Base-by-base conservation (phyloP, 768 basidiomycete species). In the Termitomyces sp. region DNA sequence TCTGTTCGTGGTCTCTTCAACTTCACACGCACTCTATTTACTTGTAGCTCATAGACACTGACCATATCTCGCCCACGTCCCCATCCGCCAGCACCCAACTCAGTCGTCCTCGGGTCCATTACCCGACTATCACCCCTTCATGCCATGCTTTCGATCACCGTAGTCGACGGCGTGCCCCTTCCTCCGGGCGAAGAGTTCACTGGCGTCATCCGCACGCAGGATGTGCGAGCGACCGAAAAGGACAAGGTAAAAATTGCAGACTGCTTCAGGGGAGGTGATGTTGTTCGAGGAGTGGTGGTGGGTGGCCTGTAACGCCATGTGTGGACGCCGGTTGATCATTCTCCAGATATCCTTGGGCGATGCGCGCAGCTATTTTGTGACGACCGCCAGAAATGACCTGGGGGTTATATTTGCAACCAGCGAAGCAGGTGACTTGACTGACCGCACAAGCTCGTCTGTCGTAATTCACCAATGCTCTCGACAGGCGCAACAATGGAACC, bases 371-470 rank as follows among this genome's bases (percentile, higher is more conserved):
- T 96, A 96, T 71, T 95, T 92, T 73, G 79, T 96, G 28, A 91
- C 93, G 0, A 96, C 93, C 3, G 93, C 90, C 7, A 76, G 90
- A 41, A 94, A 94, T 66, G 88, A 94, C 60, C 80, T 96, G 3
- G 93, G 94, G 0, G 93, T 96, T 9, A 87, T 95, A 51, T 94
- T 90, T 67, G 93, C 93, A 11, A 88, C 86, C 7, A 90, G 89
- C 67, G 92, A 93, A 72, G 85, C 87, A 46, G 90, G 91, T 83
- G 64, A 77, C 73, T 48, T 26, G 22, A 14, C 19, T 35, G n/a
- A 21, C 28, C 48, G 32, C 32, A 14, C 35, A 22, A 21, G 24
- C 22, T 51, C 30, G 28, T 56, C 51, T 9, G 43, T 53, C 32
- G 52, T 21, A 32, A 50, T 22, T 51, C 10, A 26, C 46, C 38